Evolutionary conservation across 306 rosid genomes (phyloP), one percentile per base, ranked within the genome.

Genomic region (Senna siamea): DNA sequence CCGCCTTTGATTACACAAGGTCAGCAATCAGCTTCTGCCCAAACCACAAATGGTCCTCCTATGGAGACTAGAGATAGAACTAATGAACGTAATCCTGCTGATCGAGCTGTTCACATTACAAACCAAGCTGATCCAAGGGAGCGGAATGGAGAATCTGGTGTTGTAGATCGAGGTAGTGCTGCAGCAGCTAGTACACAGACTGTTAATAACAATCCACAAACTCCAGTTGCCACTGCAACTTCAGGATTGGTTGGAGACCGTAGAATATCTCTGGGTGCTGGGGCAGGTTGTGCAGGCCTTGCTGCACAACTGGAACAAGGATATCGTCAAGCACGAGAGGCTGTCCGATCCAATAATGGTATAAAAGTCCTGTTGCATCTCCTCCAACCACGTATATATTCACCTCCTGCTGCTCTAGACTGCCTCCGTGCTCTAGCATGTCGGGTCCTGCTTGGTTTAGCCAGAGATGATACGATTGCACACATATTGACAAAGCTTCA

Each of bases 371-470:
- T 95, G 56, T 84, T 95, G 80, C 95, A 90, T 83, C 93, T 95
- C 57, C 93, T 95, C 60, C 96, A 90, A 32, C 93, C 93, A 0
- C 96, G 98, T 14, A 79, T 95, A 80, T 92, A 90, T 85, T 90
- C 94, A 56, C 90, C 99, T 73, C 96, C 98, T 61, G 86, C 96
- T 5, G 89, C 95, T 71, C 89, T 92, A 23, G 99, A 95, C 69
- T 95, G 99, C 76, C 93, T 95, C 14, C 98, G 99, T 62, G 99
- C 99, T 32, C 91, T 95, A 59, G 92, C 98, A 19, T 95, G 99
- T 53, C 93, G 99, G 52, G 98, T 92, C 30, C 76, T 95, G 22
- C 99, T 95, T 80, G 99, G 99, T 60, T 86, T 95, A 81, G 99
- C 99, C 30, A 92, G 98, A 82, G 99, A 95, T 78, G 88, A 92